A percentile compares a stretch with the other conserved stretches of the same genome.
Evolutionary conservation across 2,329 filamentous ascomycete genomes (phyloP).

Genomic region (Amauroascus niger): DNA sequence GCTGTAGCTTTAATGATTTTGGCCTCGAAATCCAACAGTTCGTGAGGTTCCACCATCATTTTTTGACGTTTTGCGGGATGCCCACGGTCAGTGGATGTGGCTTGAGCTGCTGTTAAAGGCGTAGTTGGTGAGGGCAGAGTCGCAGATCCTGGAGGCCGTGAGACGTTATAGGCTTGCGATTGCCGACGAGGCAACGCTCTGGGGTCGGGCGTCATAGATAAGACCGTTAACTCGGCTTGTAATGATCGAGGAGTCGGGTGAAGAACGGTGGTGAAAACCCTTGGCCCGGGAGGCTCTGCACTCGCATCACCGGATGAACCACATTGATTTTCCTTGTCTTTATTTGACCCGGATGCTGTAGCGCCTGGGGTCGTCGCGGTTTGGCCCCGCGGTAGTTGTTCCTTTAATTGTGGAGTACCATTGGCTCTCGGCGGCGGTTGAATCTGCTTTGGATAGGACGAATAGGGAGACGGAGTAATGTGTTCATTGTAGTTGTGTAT

Average conservation of each 20-base stretch:
- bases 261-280: conserved; percentile 67
- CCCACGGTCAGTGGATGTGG: conserved; percentile 41
- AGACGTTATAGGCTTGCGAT: conserved; percentile 32
- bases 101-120: conserved; percentile 41
- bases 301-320: conserved; percentile 48
- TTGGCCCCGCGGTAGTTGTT: not conserved
- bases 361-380: not conserved
- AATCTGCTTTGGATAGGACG: conserved; percentile 54
- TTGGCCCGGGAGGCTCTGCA: conserved; percentile 41
- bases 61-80: conserved; percentile 58
- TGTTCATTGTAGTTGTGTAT: conserved; percentile 89
- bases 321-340: conserved; percentile 50
- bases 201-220: conserved; percentile 60
- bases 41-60: conserved; percentile 66
- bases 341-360: conserved; percentile 37
- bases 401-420: not conserved
- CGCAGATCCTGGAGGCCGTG: conserved; percentile 36
- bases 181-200: conserved; percentile 43
- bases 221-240: conserved; percentile 64
- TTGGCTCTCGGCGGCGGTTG: conserved; percentile 38
- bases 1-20: conserved; percentile 64
- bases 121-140: conserved; percentile 56
- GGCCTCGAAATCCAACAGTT: conserved; percentile 65
- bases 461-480: conserved; percentile 79
- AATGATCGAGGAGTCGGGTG: conserved; percentile 71